A percentile compares a stretch with the other conserved stretches of the same genome.
phyloP scores from a whole-genome alignment of 805 yeast genomes.

The Candida ipomoeae region DNA sequence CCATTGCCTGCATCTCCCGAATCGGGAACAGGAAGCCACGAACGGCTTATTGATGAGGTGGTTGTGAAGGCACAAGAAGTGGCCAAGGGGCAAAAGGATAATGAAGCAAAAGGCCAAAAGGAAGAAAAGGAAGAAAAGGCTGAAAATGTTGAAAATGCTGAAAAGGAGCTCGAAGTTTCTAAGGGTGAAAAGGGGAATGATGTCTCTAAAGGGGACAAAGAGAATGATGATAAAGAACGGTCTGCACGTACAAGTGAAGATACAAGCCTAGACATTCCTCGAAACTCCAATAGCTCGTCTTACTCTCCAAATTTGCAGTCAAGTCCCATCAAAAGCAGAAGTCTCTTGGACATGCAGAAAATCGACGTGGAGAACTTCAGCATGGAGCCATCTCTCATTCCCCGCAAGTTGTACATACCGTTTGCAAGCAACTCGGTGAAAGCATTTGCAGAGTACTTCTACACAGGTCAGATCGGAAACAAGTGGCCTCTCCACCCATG shows the following conservation, averaged over 20 bases:
- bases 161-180: no score
- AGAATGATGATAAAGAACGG: not conserved
- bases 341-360: slow-evolving; percentile 31
- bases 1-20: slow-evolving; percentile 22
- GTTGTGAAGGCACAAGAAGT: not conserved
- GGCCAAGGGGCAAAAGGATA: not conserved
- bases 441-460: slow-evolving; percentile 68
- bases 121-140: no score
- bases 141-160: no score
- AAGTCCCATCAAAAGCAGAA: not conserved
- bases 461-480: slow-evolving; percentile 76
- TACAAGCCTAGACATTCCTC: not conserved
- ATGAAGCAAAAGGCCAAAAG: not conserved
- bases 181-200: no score
- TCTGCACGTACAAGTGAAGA: not conserved
- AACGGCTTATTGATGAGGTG: not conserved
- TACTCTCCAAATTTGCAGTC: not conserved
- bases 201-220: no score
- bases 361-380: slow-evolving; percentile 27
- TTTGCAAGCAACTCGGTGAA: slow-evolving; percentile 56
- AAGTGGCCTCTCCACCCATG: slow-evolving; percentile 72
- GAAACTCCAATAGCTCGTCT: not conserved
- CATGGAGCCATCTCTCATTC: slow-evolving; percentile 61
- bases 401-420: slow-evolving; percentile 67
- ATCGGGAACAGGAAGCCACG: not conserved